A percentile compares a stretch with the other conserved stretches of the same genome.
phyloP scores from a whole-genome alignment of 2,329 filamentous ascomycete species.

The Herpomyces periplanetae region DNA sequence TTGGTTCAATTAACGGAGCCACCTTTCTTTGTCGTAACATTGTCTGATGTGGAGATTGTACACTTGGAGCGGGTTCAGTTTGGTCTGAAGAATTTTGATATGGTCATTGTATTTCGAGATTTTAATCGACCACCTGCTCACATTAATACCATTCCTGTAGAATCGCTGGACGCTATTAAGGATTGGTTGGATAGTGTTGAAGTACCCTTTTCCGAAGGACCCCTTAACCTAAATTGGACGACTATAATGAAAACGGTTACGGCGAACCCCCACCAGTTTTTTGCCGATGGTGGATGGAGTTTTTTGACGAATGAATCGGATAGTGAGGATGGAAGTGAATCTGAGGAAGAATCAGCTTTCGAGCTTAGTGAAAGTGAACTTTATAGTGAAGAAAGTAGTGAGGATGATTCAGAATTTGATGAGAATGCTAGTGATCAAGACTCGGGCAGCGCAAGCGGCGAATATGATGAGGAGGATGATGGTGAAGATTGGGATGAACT shows the following conservation, averaged over 20 bases:
- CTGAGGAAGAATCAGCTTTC: constrained; percentile 63
- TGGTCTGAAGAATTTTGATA: constrained; percentile 90
- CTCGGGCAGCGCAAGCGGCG: constrained; percentile 16
- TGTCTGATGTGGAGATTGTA: constrained; percentile 80
- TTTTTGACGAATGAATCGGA: constrained; percentile 67
- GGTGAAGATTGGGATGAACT: constrained; percentile 81
- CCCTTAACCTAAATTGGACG: constrained; percentile 88
- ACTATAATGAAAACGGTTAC: constrained; percentile 98
- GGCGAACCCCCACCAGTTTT: constrained; percentile 73
- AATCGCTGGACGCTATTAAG: constrained; percentile 72
- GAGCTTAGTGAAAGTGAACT: constrained; percentile 61
- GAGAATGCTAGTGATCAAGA: constrained; percentile 47
- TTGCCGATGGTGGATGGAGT: constrained; percentile 69
- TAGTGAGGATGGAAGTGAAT: constrained; percentile 31
- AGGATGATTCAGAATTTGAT: constrained; percentile 73
- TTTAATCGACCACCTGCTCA: constrained; percentile 63
- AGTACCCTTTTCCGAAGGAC: constrained; percentile 70
- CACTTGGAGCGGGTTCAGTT: constrained; percentile 89
- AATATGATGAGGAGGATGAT: constrained; percentile 25
- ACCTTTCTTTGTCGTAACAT: constrained; percentile 73
- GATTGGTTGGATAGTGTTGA: constrained; percentile 91
- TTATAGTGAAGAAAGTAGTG: constrained; percentile 27
- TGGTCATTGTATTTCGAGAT: constrained; percentile 94
- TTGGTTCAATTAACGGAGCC: constrained; percentile 86
- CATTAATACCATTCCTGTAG: constrained; percentile 91